Base-by-base conservation (phyloP, 148 eudicot genomes). In the Arctostaphylos glauca region DNA sequence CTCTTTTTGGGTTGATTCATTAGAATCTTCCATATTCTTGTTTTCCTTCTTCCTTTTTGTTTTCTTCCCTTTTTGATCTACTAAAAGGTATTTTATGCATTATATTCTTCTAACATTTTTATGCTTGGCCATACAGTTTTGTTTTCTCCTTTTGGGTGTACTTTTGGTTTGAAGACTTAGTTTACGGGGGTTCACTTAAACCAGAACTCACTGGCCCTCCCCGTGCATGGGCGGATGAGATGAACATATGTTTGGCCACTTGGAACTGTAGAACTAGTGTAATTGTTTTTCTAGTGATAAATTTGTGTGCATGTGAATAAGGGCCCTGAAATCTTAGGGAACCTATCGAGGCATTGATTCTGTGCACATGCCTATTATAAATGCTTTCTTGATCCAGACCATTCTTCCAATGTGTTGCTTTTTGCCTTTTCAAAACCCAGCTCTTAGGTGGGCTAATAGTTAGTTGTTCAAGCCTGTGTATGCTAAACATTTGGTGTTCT, bases 401-500 rank as follows among this genome's bases (percentile, higher is more conserved):
- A 9, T 44, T 72, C 76, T 72, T 3, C 48, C 77, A 9, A 48
- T 3, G 23, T 9, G 21, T 47, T 23, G 70, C 9, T 21, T 23
- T 62, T 64, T 31, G 38, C 5, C 70, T 64, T 64, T n/a, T 1
- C 41, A 64, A 64, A 25, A 9, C 10, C 43, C 9, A 64, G 25
- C 25, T 5, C 25, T 5, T 8, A 13, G 7, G 43, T 64, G 6
- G 0, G n/a, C 7, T 72, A 46, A 72, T 44, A 47, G 19, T 18
- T 60, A 60, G 41, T 66, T 23, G 54, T 48, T 74, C 6, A n/a
- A 74, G 19, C 47, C 70, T 64, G 4, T 25, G 41, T 10, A 23
- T 23, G 70, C 76, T 72, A 72, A 70, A 18, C n/a, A 72, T 44
- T 71, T 44, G 44, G 76, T 72, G 47, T 21, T 72, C 76, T 72